Evolutionary conservation across 805 yeast species (phyloP), one percentile per base, ranked within the genome.

Genomic region (Pichia kluyveri): DNA sequence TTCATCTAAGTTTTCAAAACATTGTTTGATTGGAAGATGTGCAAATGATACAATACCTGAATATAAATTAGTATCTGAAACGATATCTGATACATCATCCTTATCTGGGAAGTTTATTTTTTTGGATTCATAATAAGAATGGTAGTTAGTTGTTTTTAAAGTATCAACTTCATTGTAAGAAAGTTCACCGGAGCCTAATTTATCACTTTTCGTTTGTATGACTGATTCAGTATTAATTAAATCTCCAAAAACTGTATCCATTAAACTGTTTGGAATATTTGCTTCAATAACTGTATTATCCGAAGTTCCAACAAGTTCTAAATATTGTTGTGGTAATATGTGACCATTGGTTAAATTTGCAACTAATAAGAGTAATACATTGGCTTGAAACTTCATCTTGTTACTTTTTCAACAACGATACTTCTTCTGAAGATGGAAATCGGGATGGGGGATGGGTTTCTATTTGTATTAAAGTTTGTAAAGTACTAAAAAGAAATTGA

Each of bases 41-140:
- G 76, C 84, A 63, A 75, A 79, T 1, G 82, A 72, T 19, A 74
- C 66, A 37, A 77, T 71, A 5, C 82, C 82, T 2, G 80, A 77
- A 54, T 74, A 75, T 15, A 60, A 44, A 3, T 55, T 53, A 3
- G 1, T 18, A 10, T 44, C 47, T 11, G 47, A 48, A 6, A 41
- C 18, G 39, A 63, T 51, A 42, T 69, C 74, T 3, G 61, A 51
- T 12, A 70, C 59, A 42, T 69, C 70, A 46, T 70, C 69, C 34
- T 63, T 61, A 27, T 56, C 52, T 1, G 76, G 75, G 1, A 60
- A 58, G 4, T 54, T 48, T 18, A 67, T 26, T 39, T 54, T 58
- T 41, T 61, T 58, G 30, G 53, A 50, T 19, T 43, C 47, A 43
- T 57, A 60, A 34, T 51, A 38, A 45, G 46, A 32, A 48, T 45